phyloP scores from a whole-genome alignment of 345 rosid genomes.

The Sonneratia alba region DNA sequence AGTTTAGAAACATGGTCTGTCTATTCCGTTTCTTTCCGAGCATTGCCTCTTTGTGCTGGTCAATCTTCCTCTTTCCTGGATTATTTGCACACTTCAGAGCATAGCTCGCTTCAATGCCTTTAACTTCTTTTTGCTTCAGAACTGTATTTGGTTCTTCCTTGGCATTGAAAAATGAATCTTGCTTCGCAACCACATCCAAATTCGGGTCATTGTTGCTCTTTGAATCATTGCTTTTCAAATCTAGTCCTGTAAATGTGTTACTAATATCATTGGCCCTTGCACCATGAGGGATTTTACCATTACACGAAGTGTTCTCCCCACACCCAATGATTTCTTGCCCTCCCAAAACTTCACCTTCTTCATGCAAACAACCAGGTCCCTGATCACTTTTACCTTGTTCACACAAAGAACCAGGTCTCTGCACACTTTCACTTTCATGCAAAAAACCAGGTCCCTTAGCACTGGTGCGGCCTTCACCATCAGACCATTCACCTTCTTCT shows the following conservation, averaged over 20 bases:
- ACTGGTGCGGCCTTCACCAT: conserved; percentile 47
- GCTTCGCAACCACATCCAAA: conserved; percentile 40
- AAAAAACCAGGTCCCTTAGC: conserved; percentile 14
- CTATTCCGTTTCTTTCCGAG: conserved; percentile 91
- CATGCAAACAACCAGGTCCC: conserved; percentile 18
- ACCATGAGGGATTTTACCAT: conserved; percentile 26
- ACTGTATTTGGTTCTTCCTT: conserved; percentile 34
- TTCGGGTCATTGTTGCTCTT: conserved; percentile 27
- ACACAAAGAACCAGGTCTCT: conserved; percentile 14
- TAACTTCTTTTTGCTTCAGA: conserved; percentile 65
- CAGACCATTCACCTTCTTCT: conserved; percentile 99
- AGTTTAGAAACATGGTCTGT: conserved; percentile 79
- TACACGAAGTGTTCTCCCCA: conserved; percentile 20
- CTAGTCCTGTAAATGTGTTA: conserved; percentile 22
- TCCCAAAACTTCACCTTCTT: conserved; percentile 27
- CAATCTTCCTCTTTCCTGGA: conserved; percentile 73
- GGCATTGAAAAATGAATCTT: conserved; percentile 26
- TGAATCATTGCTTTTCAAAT: conserved; percentile 28
- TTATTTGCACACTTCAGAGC: conserved; percentile 60
- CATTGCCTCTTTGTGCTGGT: conserved; percentile 92
- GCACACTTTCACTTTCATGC: conserved; percentile 28
- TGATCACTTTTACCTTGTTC: conserved; percentile 80
- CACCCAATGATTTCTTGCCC: conserved; percentile 20
- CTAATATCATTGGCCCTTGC: conserved; percentile 17
- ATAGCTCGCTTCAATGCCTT: conserved; percentile 75